phyloP scores from a whole-genome alignment of 129 eudicot genomes.

The Kitagawia praeruptora region DNA sequence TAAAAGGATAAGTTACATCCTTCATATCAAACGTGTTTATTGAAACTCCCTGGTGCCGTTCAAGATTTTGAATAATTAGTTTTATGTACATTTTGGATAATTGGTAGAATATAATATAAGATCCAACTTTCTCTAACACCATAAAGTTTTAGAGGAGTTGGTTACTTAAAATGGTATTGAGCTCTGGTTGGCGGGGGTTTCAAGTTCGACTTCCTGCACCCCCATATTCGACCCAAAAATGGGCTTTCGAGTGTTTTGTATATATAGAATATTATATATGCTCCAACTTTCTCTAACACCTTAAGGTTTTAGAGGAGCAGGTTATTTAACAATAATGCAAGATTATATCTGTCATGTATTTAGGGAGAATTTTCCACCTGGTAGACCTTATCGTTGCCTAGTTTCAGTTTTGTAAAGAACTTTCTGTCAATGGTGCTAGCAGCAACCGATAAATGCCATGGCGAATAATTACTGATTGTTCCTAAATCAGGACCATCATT shows the following conservation, averaged over 20 bases:
- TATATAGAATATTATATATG: too few relatives aligned
- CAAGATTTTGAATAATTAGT: neutral
- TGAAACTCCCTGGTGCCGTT: constrained; percentile 22
- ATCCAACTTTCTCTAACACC: too few relatives aligned
- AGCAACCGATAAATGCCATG: constrained; percentile 50
- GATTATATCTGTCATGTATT: neutral
- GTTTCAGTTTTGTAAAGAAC: constrained; percentile 24
- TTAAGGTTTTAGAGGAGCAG: too few relatives aligned
- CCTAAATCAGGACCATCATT: constrained; percentile 43
- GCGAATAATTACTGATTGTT: constrained; percentile 30
- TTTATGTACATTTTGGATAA: neutral
- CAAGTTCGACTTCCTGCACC: too few relatives aligned
- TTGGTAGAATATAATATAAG: too few relatives aligned
- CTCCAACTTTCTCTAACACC: too few relatives aligned
- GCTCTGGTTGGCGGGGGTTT: too few relatives aligned
- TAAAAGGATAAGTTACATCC: constrained; percentile 17
- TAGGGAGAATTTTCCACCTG: constrained; percentile 14
- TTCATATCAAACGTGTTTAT: constrained; percentile 30
- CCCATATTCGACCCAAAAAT: too few relatives aligned
- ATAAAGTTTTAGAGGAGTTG: too few relatives aligned
- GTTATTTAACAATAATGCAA: too few relatives aligned
- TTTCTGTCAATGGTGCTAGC: constrained; percentile 47
- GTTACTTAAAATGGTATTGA: too few relatives aligned
- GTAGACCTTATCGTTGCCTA: constrained; percentile 34
- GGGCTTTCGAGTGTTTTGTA: too few relatives aligned